Conservation (phyloP, 495 filamentous ascomycete genomes). For the Niebla homalea region DNA sequence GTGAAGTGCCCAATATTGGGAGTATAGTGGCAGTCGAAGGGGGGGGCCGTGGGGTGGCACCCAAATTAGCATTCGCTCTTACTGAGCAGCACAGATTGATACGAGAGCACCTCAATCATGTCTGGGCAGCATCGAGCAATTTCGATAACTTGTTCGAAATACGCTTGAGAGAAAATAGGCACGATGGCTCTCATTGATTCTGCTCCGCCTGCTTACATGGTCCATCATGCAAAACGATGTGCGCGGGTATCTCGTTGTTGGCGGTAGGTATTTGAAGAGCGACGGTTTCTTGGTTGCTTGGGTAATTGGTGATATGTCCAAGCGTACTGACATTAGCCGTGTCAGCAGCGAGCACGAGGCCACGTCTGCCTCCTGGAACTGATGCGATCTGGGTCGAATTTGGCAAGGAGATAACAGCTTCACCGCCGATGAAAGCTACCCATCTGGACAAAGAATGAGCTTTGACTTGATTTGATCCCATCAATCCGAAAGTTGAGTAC, state of each 20-base stretch:
- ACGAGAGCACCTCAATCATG: too few relatives aligned
- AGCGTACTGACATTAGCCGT: constrained; percentile 30
- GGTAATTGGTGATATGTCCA: constrained; percentile 38
- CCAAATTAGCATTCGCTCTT: too few relatives aligned
- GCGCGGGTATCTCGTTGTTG: constrained; percentile 25
- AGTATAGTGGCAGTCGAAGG: too few relatives aligned
- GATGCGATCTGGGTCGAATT: constrained; percentile 26
- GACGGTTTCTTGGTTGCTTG: constrained; percentile 29
- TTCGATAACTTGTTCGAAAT: too few relatives aligned
- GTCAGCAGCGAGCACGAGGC: constrained; percentile 37
- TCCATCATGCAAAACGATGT: constrained; percentile 30
- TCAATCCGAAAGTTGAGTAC: not conserved
- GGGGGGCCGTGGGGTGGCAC: too few relatives aligned
- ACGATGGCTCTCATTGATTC: not conserved
- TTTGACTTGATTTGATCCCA: not conserved
- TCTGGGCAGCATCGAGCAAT: too few relatives aligned
- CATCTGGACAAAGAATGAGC: constrained; percentile 24
- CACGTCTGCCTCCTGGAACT: constrained; percentile 32
- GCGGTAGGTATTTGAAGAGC: constrained; percentile 30
- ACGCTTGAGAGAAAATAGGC: too few relatives aligned
- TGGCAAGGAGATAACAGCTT: constrained; percentile 37
- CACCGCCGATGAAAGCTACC: constrained; percentile 37
- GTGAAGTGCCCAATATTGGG: too few relatives aligned
- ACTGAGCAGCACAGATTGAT: too few relatives aligned
- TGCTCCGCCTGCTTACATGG: constrained; percentile 23